Base-by-base conservation (phyloP, 148 eudicot species). In the Rhododendron williamsianum region DNA sequence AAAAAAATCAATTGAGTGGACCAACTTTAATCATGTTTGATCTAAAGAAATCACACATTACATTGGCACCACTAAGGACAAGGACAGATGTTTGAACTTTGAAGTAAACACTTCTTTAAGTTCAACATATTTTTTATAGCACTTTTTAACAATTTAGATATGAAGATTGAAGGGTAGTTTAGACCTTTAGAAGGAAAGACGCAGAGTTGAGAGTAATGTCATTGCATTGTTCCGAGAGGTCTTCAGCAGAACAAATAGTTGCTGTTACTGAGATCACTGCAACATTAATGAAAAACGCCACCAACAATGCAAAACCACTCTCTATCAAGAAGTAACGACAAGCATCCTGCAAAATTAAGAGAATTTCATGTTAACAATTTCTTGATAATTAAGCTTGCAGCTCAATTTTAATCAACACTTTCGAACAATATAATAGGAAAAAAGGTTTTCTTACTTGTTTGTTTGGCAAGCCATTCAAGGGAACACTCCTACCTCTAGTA, bases 261-360 rank as follows among this genome's bases (percentile, higher is more conserved):
- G 93, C 98, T 2, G 99, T 88, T 4, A 95, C 98, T 30, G 98
- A 88, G n/a, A 97, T 86, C 4, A 97, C 81, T 4, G 97, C 90
- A 10, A 97, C 93, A 60, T 97, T 97, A 65, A 95, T 97, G 81
- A 95, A 81, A 79, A 97, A 92, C 4, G 99, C 98, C 0, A 97
- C 86, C 65, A 95, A 95, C 38, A 97, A 81, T 2, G 99, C 99
- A 63, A 97, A 87, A 46, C 98, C 98, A 72, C 98, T 97, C 91
- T 97, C 99, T 56, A 94, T 87, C 81, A 97, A 84, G 87, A 92
- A 97, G 89, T 88, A 93, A 72, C 91, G 89, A 83, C 99, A 95
- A 4, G 99, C 99, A 74, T 97, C 94, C 99, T 97, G 89, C 86
- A 89, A 86, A 78, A 60, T 41, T 30, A 30, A 56, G 45, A 81